Evolutionary conservation across 2,329 filamentous ascomycete species (phyloP).

Genomic region (Phaeosphaeria sp.): DNA sequence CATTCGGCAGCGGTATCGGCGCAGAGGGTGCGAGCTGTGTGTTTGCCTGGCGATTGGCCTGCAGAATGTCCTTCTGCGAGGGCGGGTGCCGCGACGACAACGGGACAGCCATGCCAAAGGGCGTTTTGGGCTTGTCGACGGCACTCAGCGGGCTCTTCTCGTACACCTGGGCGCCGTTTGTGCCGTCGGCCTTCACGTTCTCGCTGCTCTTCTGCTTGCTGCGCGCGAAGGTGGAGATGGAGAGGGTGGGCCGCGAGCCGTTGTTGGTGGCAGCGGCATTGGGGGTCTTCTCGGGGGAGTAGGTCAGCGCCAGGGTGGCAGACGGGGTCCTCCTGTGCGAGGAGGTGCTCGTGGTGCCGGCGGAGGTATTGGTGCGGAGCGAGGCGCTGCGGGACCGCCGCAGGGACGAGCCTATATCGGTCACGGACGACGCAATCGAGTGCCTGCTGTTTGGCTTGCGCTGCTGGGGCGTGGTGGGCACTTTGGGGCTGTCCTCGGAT

Average conservation of each 20-base stretch:
- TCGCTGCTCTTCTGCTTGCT: constrained; percentile 46
- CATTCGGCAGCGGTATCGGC: constrained; percentile 40
- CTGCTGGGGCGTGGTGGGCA: constrained; percentile 33
- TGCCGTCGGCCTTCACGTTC: constrained; percentile 33
- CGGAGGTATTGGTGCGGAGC: constrained; percentile 48
- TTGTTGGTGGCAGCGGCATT: constrained; percentile 21
- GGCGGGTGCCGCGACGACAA: constrained; percentile 35
- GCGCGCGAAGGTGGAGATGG: constrained; percentile 47
- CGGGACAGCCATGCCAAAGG: constrained; percentile 40
- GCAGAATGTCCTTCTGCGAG: constrained; percentile 36
- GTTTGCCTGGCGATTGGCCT: constrained; percentile 25
- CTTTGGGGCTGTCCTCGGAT: constrained; percentile 26
- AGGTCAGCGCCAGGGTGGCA: constrained; percentile 43
- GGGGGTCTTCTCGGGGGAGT: constrained; percentile 44
- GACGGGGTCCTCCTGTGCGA: constrained; percentile 45
- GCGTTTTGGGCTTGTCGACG: constrained; percentile 44
- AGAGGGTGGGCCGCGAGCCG: constrained; percentile 44
- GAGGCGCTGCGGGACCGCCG: constrained; percentile 50
- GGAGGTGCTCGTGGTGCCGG: constrained; percentile 33
- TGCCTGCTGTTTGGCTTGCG: constrained; percentile 38
- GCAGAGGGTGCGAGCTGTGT: constrained; percentile 37
- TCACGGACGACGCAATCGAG: constrained; percentile 44
- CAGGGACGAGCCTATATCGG: constrained; percentile 48
- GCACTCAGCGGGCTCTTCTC: constrained; percentile 43
- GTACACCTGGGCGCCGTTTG: constrained; percentile 19